A percentile compares a stretch with the other conserved stretches of the same genome.
phyloP scores from a whole-genome alignment of 257 asterid species.

The Rubia yunnanensis region DNA sequence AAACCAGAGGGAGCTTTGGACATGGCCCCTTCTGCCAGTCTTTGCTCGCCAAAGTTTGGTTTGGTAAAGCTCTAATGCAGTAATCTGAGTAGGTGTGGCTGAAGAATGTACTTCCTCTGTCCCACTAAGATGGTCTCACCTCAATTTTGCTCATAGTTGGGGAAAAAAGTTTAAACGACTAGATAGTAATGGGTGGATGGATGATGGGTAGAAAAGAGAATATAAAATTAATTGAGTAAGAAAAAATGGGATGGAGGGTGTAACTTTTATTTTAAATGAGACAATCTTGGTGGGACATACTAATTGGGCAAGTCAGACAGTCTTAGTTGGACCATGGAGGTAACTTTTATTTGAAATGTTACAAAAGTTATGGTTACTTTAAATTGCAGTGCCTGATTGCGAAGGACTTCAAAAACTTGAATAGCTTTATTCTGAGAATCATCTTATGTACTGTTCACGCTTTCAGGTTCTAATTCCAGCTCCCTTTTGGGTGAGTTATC shows the following conservation, averaged over 20 bases:
- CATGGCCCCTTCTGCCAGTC: background rate
- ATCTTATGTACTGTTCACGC: constrained; percentile 7
- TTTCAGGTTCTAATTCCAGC: constrained; percentile 90
- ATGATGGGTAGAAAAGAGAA: background rate
- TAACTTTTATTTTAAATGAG: too few relatives aligned
- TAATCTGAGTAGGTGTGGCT: background rate
- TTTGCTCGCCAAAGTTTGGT: background rate
- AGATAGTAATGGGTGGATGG: too few relatives aligned
- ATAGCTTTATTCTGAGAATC: background rate
- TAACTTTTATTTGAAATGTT: background rate
- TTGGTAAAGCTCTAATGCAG: background rate
- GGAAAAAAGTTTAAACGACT: background rate
- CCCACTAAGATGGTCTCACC: background rate
- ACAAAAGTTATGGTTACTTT: background rate
- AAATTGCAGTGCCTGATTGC: background rate
- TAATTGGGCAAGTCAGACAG: background rate
- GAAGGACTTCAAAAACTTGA: background rate
- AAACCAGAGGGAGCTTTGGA: background rate
- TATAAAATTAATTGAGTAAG: background rate
- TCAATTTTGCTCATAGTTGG: background rate
- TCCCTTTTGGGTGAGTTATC: constrained; percentile 99
- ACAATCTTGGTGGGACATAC: background rate
- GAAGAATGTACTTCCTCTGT: background rate
- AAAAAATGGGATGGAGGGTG: background rate
- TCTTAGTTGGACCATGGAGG: background rate